A percentile compares a stretch with the other conserved stretches of the same genome.
phyloP scores from a whole-genome alignment of 2,329 filamentous ascomycete genomes.

The Curvularia lunata region DNA sequence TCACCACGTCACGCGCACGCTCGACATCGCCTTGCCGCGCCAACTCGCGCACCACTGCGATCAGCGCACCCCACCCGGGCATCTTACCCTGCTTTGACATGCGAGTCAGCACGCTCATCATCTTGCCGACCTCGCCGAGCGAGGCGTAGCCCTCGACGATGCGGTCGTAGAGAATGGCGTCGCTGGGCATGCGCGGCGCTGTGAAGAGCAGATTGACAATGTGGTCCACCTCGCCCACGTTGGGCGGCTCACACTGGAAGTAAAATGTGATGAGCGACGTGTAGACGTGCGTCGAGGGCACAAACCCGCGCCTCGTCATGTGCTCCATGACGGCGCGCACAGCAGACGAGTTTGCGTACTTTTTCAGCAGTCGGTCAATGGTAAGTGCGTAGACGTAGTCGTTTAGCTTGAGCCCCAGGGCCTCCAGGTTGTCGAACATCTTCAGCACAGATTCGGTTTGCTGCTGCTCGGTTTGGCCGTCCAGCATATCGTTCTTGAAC shows the following conservation, averaged over 20 bases:
- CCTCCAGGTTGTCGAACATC: slow-evolving; percentile 63
- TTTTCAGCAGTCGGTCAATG: slow-evolving; percentile 67
- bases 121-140: slow-evolving; percentile 57
- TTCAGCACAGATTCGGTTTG: slow-evolving; percentile 60
- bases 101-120: slow-evolving; percentile 51
- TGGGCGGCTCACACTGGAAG: slow-evolving; percentile 64
- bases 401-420: slow-evolving; percentile 65
- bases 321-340: slow-evolving; percentile 67
- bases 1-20: slow-evolving; percentile 44
- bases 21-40: slow-evolving; percentile 46
- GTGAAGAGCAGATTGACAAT: slow-evolving; percentile 60
- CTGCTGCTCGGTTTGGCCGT: slow-evolving; percentile 53
- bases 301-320: slow-evolving; percentile 62
- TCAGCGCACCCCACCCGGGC: slow-evolving; percentile 53
- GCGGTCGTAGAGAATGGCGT: slow-evolving; percentile 71
- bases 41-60: slow-evolving; percentile 48
- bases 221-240: slow-evolving; percentile 64
- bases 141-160: slow-evolving; percentile 71
- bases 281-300: slow-evolving; percentile 70
- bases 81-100: slow-evolving; percentile 50
- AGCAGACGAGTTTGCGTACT: slow-evolving; percentile 54
- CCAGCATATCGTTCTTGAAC: slow-evolving; percentile 58
- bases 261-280: slow-evolving; percentile 75
- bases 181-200: slow-evolving; percentile 44
- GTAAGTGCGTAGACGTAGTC: slow-evolving; percentile 71